Conservation (phyloP, 106 monocot genomes). For the Dendrobium catenatum region DNA sequence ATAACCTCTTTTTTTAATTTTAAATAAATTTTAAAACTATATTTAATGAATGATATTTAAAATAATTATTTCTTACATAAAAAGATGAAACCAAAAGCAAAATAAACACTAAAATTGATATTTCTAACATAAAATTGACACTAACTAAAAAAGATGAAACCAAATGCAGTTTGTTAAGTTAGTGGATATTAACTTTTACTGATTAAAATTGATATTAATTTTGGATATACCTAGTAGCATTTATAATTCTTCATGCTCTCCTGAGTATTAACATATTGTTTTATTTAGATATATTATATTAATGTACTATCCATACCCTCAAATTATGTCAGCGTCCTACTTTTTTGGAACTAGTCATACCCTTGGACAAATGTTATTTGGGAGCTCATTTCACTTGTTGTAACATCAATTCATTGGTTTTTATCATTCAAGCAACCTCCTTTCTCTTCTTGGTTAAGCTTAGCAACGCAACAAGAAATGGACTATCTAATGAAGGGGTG, state of each 20-base stretch:
- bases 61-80: slow-evolving; percentile 1
- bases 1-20: too few species aligned
- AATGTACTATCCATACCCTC: not conserved
- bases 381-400: not conserved
- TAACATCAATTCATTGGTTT: not conserved
- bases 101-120: not conserved
- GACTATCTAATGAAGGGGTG: not conserved
- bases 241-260: not conserved
- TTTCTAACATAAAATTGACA: not conserved
- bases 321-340: not conserved
- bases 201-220: not conserved
- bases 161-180: not conserved
- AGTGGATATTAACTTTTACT: not conserved
- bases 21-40: too few species aligned
- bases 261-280: not conserved
- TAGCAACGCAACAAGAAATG: not conserved
- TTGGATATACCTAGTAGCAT: not conserved
- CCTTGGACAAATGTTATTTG: not conserved
- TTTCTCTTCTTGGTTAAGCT: not conserved
- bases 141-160: not conserved
- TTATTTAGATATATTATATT: not conserved
- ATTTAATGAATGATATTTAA: not conserved
- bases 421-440: not conserved
- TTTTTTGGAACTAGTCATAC: not conserved
- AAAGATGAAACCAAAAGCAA: not conserved